These are phyloP conservation scores for Cylindrodendrum hubeiense DNA, from an alignment of 2,329 filamentous ascomycete genomes.

Conservation along the genomic window DNA sequence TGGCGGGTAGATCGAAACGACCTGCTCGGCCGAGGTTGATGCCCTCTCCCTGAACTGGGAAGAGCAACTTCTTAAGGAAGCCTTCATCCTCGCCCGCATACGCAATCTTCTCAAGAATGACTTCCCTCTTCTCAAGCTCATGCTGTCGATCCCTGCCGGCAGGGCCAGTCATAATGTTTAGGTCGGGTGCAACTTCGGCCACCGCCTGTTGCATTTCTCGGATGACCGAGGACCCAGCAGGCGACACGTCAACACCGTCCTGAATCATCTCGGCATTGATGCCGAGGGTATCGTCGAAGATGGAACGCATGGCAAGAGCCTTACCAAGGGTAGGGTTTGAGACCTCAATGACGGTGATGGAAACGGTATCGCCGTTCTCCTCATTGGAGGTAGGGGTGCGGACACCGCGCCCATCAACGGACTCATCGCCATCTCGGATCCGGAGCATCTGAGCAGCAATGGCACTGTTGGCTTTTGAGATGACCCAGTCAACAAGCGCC, in stretches of 20 bases:
- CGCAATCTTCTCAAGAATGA: constrained; percentile 86
- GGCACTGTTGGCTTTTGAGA: constrained; percentile 86
- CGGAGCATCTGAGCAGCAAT: constrained; percentile 81
- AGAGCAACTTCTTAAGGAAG: constrained; percentile 85
- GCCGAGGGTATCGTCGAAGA: constrained; percentile 92
- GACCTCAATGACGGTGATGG: constrained; percentile 88
- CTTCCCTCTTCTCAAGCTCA: constrained; percentile 84
- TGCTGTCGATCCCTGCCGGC: constrained; percentile 80
- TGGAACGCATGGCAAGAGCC: constrained; percentile 86
- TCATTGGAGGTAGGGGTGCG: constrained; percentile 77
- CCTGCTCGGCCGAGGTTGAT: constrained; percentile 83
- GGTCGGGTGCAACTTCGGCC: constrained; percentile 79
- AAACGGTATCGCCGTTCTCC: constrained; percentile 85
- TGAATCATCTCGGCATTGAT: constrained; percentile 99
- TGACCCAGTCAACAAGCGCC: constrained; percentile 93
- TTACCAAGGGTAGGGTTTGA: constrained; percentile 85
- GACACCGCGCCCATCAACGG: constrained; percentile 71
- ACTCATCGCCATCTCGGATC: constrained; percentile 75
- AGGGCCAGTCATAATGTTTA: constrained; percentile 79
- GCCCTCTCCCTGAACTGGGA: constrained; percentile 82
- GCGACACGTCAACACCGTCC: constrained; percentile 83
- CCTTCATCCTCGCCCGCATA: constrained; percentile 85
- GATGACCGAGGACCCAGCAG: constrained; percentile 83
- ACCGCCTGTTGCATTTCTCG: constrained; percentile 90
- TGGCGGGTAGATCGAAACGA: constrained; percentile 80